phyloP scores from a whole-genome alignment of 192 early-diverging fungal genomes.

The Coemansia sp. region DNA sequence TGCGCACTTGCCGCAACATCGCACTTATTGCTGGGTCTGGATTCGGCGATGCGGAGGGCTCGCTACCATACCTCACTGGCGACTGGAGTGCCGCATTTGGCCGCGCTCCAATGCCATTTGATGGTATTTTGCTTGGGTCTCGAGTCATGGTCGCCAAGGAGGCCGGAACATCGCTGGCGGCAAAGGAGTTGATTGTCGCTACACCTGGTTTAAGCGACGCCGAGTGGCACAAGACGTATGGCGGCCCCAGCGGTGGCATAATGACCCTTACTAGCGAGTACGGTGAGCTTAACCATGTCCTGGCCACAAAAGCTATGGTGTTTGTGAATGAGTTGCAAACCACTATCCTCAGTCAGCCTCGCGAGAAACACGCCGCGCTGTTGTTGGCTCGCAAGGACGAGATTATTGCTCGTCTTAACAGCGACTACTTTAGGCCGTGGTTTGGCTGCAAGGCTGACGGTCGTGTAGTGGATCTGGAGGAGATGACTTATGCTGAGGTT shows the following conservation, averaged over 20 bases:
- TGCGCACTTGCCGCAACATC: conserved; percentile 79
- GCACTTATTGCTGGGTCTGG: conserved; percentile 89
- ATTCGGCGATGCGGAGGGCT: conserved; percentile 85
- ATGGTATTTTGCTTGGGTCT: conserved; percentile 95
- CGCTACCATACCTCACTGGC: conserved; percentile 89
- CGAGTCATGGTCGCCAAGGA: conserved; percentile 95
- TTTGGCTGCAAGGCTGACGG: conserved; percentile 84
- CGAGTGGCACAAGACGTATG: conserved; percentile 76
- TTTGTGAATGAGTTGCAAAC: conserved; percentile 82
- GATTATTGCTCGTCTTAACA: conserved; percentile 87
- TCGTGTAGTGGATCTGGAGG: conserved; percentile 74
- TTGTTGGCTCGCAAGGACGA: conserved; percentile 73
- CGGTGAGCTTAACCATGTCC: conserved; percentile 92
- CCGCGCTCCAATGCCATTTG: conserved; percentile 92
- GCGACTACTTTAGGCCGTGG: conserved; percentile 91
- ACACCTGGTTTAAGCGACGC: conserved; percentile 78
- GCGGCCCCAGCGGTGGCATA: conserved; percentile 64
- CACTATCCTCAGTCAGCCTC: conserved; percentile 78
- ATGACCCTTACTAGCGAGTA: conserved; percentile 86
- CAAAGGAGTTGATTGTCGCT: conserved; percentile 86
- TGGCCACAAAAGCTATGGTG: conserved; percentile 79
- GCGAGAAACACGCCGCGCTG: conserved; percentile 73
- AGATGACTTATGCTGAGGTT: conserved; percentile 93
- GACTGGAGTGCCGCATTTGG: conserved; percentile 80
- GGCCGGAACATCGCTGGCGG: conserved; percentile 69